phyloP scores from a whole-genome alignment of 176 grass and related monocot genomes.

The Avena sativa region DNA sequence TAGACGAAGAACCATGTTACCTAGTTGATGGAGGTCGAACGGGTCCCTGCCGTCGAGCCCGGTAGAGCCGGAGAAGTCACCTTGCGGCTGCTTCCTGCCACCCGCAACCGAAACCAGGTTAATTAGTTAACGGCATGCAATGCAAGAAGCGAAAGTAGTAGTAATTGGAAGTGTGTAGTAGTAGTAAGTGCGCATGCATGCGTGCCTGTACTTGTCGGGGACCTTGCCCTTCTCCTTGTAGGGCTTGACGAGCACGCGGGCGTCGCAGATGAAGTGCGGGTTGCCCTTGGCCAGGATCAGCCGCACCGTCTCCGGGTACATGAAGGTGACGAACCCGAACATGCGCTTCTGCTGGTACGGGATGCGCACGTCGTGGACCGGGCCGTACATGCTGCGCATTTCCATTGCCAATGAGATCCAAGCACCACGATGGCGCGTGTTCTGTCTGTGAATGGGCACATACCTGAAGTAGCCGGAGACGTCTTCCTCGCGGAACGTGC shows the following conservation, averaged over 20 bases:
- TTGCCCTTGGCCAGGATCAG: constrained; percentile 94
- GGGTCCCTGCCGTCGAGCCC: constrained; percentile 65
- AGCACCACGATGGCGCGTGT: background rate
- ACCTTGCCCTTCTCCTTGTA: constrained; percentile 99
- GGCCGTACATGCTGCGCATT: constrained; percentile 77
- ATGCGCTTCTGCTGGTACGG: constrained; percentile 99
- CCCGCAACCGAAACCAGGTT: background rate
- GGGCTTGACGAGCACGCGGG: constrained; percentile 86
- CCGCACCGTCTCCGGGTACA: constrained; percentile 80
- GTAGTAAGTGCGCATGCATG: background rate
- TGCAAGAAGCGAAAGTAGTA: background rate
- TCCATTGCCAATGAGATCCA: background rate
- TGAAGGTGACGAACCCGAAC: constrained; percentile 97
- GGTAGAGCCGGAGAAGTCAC: constrained; percentile 70
- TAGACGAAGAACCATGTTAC: constrained; percentile 31
- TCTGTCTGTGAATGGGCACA: background rate
- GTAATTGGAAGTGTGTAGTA: background rate
- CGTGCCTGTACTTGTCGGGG: constrained; percentile 86
- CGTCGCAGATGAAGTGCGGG: constrained; percentile 95
- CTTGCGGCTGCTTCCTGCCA: constrained; percentile 63
- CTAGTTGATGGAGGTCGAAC: constrained; percentile 86
- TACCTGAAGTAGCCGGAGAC: constrained; percentile 33
- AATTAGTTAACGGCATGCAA: background rate
- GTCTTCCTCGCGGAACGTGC: constrained; percentile 83
- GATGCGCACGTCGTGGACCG: constrained; percentile 90